Evolutionary conservation across 2,329 filamentous ascomycete genomes (phyloP).

Genomic region (Endothia cerciana): DNA sequence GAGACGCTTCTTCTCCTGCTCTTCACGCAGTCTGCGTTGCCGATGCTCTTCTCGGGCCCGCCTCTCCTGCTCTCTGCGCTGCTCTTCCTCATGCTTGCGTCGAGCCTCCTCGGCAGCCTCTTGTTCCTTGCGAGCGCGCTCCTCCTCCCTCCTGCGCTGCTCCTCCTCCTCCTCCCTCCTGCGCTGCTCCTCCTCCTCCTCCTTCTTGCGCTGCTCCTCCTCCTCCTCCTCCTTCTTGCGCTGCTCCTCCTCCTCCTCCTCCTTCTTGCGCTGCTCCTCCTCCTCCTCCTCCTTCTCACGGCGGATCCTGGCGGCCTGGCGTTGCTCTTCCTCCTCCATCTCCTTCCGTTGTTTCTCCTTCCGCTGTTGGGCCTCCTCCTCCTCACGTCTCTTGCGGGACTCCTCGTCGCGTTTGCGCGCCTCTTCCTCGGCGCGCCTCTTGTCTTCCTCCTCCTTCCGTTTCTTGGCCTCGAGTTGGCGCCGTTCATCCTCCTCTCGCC

Average conservation of each 20-base stretch:
- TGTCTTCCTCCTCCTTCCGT: conserved; percentile 42
- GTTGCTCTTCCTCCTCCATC: conserved; percentile 49
- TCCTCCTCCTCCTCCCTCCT: conserved; percentile 50
- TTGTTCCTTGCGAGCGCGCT: conserved; percentile 49
- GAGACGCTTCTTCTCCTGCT: conserved; percentile 58
- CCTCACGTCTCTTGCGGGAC: conserved; percentile 38
- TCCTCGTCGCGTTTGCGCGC: conserved; percentile 37
- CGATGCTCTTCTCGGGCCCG: conserved; percentile 48
- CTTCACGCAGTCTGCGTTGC: conserved; percentile 53
- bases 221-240: too few species aligned
- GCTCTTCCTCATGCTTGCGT: conserved; percentile 55
- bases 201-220: conserved; percentile 40
- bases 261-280: conserved; percentile 53
- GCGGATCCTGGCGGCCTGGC: conserved; percentile 51
- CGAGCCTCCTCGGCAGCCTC: conserved; percentile 55
- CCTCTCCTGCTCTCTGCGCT: conserved; percentile 55
- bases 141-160: conserved; percentile 42
- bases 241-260: too few species aligned
- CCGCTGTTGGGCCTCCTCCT: conserved; percentile 39
- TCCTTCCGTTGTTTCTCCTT: conserved; percentile 40
- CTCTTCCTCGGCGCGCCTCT: conserved; percentile 40
- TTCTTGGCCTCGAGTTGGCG: conserved; percentile 30
- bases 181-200: conserved; percentile 50
- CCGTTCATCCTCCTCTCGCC: conserved; percentile 33
- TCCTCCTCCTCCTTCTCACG: conserved; percentile 57